A percentile compares a stretch with the other conserved stretches of the same genome.
phyloP scores from a whole-genome alignment of 805 yeast genomes.

The Kodamaea sagamina region DNA sequence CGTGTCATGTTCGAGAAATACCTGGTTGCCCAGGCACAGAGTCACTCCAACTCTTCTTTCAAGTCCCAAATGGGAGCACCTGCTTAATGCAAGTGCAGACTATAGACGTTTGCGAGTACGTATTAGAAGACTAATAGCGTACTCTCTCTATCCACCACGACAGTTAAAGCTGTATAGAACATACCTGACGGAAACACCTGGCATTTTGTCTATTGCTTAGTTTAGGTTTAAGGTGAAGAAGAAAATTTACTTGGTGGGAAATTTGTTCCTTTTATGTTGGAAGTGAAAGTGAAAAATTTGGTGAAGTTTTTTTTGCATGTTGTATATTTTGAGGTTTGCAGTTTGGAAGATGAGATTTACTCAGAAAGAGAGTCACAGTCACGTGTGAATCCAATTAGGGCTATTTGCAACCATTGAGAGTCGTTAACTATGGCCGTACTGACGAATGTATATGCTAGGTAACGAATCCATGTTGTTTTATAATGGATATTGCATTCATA shows the following conservation, averaged over 20 bases:
- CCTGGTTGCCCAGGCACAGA: neutral
- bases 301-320: neutral
- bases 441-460: too few species aligned
- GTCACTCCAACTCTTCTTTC: neutral
- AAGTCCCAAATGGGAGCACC: constrained; percentile 1
- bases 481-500: too few species aligned
- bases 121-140: neutral
- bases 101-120: constrained; percentile 15
- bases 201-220: constrained; percentile 59
- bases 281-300: constrained; percentile 1
- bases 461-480: too few species aligned
- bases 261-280: constrained; percentile 3
- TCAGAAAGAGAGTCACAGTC: too few species aligned
- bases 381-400: too few species aligned
- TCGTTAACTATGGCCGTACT: too few species aligned
- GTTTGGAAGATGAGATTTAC: neutral
- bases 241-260: neutral
- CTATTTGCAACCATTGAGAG: too few species aligned
- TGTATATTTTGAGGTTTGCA: neutral
- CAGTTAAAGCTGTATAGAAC: constrained; percentile 37
- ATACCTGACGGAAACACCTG: constrained; percentile 98
- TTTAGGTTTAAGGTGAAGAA: constrained; percentile 17
- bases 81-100: constrained; percentile 5
- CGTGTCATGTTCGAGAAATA: constrained; percentile 4
- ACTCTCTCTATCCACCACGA: constrained; percentile 30